A percentile compares a stretch with the other conserved stretches of the same genome.
phyloP scores from a whole-genome alignment of 192 early-diverging fungal species.

The Podila horticola region DNA sequence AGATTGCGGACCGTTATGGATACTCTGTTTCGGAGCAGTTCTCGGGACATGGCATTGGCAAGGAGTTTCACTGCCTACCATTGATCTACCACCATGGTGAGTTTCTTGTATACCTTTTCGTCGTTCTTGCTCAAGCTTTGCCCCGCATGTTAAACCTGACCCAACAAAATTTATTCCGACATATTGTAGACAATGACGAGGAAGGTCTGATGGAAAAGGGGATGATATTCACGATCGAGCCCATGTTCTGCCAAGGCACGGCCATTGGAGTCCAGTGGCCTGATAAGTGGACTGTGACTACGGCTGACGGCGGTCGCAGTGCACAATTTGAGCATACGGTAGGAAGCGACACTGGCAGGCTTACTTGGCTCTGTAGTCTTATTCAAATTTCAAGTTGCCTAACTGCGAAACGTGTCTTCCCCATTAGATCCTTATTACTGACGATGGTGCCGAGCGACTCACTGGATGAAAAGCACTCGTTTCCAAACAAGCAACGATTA shows the following conservation, averaged over 20 bases:
- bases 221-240: constrained; percentile 93
- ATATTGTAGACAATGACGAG: constrained; percentile 66
- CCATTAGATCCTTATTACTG: constrained; percentile 68
- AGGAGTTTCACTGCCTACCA: constrained; percentile 85
- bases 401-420: neutral
- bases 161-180: neutral
- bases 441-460: constrained; percentile 72
- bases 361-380: neutral
- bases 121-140: neutral
- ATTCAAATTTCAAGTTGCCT: neutral
- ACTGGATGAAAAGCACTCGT: constrained; percentile 50
- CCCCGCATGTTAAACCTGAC: neutral
- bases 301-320: constrained; percentile 82
- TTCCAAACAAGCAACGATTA: neutral
- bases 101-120: neutral
- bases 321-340: constrained; percentile 91
- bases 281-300: constrained; percentile 87
- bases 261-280: constrained; percentile 78
- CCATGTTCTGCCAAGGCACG: constrained; percentile 85
- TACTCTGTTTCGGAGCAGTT: constrained; percentile 76
- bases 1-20: constrained; percentile 58
- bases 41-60: constrained; percentile 90
- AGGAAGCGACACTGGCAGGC: neutral
- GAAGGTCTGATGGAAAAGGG: constrained; percentile 76
- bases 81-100: constrained; percentile 79